Percentiles rank a stretch among this genome's conserved stretches.
Conservation (phyloP, 306 rosid genomes). For the Cicer chorassanicum region DNA sequence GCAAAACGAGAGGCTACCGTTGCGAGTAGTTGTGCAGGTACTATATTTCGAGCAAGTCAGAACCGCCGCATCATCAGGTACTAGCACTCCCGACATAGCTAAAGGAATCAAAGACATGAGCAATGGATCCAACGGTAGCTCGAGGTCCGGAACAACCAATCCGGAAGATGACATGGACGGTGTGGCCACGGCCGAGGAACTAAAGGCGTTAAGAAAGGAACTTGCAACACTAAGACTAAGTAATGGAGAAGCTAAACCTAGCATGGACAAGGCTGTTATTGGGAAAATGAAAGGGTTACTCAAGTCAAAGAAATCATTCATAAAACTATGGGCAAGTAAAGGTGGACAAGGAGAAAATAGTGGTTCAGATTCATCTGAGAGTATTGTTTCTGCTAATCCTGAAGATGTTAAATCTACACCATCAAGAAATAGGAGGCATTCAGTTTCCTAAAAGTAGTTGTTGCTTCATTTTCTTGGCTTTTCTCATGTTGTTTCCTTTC, state of each 20-base stretch:
- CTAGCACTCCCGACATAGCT: slow-evolving; percentile 91
- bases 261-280: slow-evolving; percentile 71
- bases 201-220: slow-evolving; percentile 83
- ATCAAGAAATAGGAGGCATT: slow-evolving; percentile 88
- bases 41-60: slow-evolving; percentile 93
- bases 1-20: slow-evolving; percentile 94
- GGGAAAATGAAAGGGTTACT: slow-evolving; percentile 84
- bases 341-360: slow-evolving; percentile 85
- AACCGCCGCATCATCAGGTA: slow-evolving; percentile 76
- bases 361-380: slow-evolving; percentile 90
- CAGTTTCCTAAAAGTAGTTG: slow-evolving; percentile 74
- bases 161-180: slow-evolving; percentile 82
- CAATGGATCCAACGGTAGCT: slow-evolving; percentile 77
- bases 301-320: slow-evolving; percentile 79
- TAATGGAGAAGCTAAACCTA: slow-evolving; percentile 59
- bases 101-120: slow-evolving; percentile 72
- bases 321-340: slow-evolving; percentile 82
- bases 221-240: slow-evolving; percentile 79
- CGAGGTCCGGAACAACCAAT: slow-evolving; percentile 83
- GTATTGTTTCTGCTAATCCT: slow-evolving; percentile 79
- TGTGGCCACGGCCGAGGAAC: slow-evolving; percentile 78
- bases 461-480: slow-evolving; percentile 42
- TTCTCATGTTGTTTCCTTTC: slow-evolving; percentile 7
- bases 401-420: slow-evolving; percentile 93
- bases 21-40: slow-evolving; percentile 94